Evolutionary conservation across 495 filamentous ascomycete species (phyloP).

Genomic region (Darksidea phi): DNA sequence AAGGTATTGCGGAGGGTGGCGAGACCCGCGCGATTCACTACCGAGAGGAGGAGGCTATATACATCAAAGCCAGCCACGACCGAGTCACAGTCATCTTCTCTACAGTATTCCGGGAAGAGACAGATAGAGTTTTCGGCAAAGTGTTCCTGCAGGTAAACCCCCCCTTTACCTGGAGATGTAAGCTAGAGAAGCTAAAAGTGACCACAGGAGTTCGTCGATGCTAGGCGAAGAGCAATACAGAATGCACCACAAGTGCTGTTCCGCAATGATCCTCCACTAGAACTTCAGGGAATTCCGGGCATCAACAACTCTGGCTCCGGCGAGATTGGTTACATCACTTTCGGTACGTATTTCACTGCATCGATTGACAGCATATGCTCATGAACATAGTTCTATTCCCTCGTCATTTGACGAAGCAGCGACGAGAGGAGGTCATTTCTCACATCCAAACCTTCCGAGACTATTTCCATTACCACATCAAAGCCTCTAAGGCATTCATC

Average conservation of each 20-base stretch:
- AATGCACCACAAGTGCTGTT: slow-evolving; percentile 99
- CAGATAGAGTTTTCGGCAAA: slow-evolving; percentile 94
- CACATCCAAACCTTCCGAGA: slow-evolving; percentile 99
- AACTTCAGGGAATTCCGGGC: slow-evolving; percentile 82
- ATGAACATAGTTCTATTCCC: slow-evolving; percentile 79
- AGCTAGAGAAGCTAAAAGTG: slow-evolving; percentile 8
- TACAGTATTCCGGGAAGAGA: slow-evolving; percentile 96
- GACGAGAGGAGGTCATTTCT: slow-evolving; percentile 90
- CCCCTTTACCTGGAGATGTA: neutral
- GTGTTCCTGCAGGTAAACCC: slow-evolving; percentile 71
- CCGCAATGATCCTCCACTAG: slow-evolving; percentile 88
- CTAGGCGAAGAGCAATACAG: slow-evolving; percentile 87
- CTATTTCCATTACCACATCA: slow-evolving; percentile 99
- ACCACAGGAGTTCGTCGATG: slow-evolving; percentile 88
- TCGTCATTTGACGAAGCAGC: slow-evolving; percentile 83
- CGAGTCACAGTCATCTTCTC: slow-evolving; percentile 98
- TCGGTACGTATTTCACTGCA: slow-evolving; percentile 61
- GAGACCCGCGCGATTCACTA: slow-evolving; percentile 97
- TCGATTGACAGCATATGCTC: slow-evolving; percentile 19
- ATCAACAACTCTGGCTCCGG: slow-evolving; percentile 67
- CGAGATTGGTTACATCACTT: slow-evolving; percentile 95
- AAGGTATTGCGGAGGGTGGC: slow-evolving; percentile 81
- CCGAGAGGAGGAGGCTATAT: slow-evolving; percentile 98
- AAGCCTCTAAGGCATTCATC: slow-evolving; percentile 98
- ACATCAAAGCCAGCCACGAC: slow-evolving; percentile 95